phyloP scores from a whole-genome alignment of 2,329 filamentous ascomycete species.

The Aspergillus persii region DNA sequence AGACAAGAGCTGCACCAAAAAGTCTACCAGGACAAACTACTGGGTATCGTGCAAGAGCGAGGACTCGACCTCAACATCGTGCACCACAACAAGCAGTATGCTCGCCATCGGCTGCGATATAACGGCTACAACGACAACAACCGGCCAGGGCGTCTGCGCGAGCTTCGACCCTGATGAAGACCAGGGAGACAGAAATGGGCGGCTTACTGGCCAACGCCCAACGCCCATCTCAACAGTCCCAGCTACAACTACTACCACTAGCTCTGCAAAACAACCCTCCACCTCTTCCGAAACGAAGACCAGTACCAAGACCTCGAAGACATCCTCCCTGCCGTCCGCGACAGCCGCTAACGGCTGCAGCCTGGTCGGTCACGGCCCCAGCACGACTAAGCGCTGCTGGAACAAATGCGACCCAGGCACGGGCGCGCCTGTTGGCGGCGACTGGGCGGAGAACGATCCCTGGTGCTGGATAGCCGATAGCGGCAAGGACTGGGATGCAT shows the following conservation, averaged over 20 bases:
- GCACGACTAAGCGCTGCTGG: not conserved
- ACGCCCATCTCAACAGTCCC: not conserved
- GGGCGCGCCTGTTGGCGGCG: not conserved
- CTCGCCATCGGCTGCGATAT: not conserved
- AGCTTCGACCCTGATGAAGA: not conserved
- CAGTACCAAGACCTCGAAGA: not conserved
- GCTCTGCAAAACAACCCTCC: not conserved
- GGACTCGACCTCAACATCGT: not conserved
- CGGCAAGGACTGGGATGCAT: not conserved
- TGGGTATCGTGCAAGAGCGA: not conserved
- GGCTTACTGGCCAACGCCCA: not conserved
- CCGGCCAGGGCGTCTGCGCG: not conserved
- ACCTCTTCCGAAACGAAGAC: not conserved
- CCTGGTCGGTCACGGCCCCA: not conserved
- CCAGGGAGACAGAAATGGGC: not conserved
- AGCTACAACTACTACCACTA: not conserved
- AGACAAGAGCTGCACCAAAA: not conserved
- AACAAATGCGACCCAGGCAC: conserved; percentile 2
- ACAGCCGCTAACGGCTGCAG: not conserved
- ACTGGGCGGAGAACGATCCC: conserved; percentile 2
- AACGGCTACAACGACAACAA: not conserved
- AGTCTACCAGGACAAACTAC: not conserved
- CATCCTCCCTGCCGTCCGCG: not conserved
- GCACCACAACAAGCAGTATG: conserved; percentile 1
- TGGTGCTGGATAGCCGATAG: not conserved